Conservation (phyloP, 1,284 basidiomycete genomes). For the Laetiporus sulphureus region DNA sequence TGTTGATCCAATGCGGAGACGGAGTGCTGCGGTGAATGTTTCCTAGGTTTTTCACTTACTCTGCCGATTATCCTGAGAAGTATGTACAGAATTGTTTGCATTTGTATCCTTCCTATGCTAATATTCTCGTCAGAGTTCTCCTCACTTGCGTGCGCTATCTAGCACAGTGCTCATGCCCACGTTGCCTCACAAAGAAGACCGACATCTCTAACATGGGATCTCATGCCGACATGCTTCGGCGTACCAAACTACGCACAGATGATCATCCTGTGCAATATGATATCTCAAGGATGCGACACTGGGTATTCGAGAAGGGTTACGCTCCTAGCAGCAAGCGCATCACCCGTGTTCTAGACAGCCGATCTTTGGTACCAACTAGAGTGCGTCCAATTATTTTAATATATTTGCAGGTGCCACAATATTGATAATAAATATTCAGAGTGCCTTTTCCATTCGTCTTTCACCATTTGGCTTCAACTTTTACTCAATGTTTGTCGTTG, state of each 20-base stretch:
- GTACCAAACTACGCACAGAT: constrained; percentile 3
- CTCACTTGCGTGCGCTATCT: constrained; percentile 12
- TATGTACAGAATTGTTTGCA: constrained; percentile 1
- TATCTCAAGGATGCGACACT: constrained; percentile 7
- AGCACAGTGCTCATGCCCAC: constrained; percentile 22
- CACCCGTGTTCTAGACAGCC: constrained; percentile 9
- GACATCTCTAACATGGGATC: constrained; percentile 11
- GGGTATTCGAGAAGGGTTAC: constrained; percentile 12
- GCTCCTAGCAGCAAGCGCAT: constrained; percentile 9
- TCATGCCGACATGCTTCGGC: constrained; percentile 4
- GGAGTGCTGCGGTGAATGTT: constrained; percentile 11
- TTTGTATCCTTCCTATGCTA: not conserved
- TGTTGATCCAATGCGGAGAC: constrained; percentile 18
- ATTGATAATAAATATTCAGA: constrained; percentile 11
- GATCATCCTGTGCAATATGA: not conserved
- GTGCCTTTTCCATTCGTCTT: constrained; percentile 21
- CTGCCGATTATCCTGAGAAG: constrained; percentile 28
- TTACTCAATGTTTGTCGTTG: constrained; percentile 25
- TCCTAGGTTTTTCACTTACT: constrained; percentile 15
- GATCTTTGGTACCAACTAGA: not conserved
- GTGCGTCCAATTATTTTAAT: not conserved
- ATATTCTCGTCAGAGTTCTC: constrained; percentile 12
- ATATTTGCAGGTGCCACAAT: not conserved
- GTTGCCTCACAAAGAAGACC: constrained; percentile 19
- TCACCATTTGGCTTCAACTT: constrained; percentile 20